Evolutionary conservation across 2,329 filamentous ascomycete species (phyloP).

Genomic region (Purpureocillium takamizusanense): DNA sequence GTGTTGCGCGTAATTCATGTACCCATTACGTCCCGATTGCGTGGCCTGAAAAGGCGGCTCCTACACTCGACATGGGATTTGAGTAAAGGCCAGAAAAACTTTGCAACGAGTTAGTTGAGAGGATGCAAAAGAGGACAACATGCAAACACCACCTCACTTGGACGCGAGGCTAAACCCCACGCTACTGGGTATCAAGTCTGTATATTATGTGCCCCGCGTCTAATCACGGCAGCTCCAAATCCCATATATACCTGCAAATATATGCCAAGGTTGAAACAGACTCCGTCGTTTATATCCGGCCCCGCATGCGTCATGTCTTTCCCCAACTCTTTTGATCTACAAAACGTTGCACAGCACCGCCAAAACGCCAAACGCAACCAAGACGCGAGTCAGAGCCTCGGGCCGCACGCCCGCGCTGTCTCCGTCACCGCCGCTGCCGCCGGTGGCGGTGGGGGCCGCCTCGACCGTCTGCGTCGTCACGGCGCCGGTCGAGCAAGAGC

Average conservation of each 20-base stretch:
- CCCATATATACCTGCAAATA: background rate
- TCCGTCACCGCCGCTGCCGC: conserved; percentile 1
- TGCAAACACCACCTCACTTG: too few species aligned
- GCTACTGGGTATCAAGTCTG: conserved; percentile 2
- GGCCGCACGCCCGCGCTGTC: conserved; percentile 6
- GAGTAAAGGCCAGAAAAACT: too few species aligned
- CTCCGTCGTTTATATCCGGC: background rate
- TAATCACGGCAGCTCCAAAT: background rate
- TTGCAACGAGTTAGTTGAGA: too few species aligned
- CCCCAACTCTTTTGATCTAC: too few species aligned
- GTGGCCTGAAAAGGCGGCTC: too few species aligned
- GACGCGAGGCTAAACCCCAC: too few species aligned
- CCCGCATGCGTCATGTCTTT: background rate
- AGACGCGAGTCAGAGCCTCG: background rate
- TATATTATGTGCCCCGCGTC: background rate
- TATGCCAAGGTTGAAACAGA: background rate
- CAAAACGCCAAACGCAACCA: conserved; percentile 1
- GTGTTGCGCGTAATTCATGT: too few species aligned
- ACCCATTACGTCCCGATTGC: too few species aligned
- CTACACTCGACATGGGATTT: too few species aligned
- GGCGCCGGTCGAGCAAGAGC: conserved; percentile 10
- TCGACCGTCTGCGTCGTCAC: conserved; percentile 13
- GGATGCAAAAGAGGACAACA: too few species aligned
- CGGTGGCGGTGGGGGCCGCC: conserved; percentile 2
- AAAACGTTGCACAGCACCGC: conserved; percentile 3